Evolutionary conservation across 2,329 filamentous ascomycete genomes (phyloP).

Genomic region (Talaromyces sp.): DNA sequence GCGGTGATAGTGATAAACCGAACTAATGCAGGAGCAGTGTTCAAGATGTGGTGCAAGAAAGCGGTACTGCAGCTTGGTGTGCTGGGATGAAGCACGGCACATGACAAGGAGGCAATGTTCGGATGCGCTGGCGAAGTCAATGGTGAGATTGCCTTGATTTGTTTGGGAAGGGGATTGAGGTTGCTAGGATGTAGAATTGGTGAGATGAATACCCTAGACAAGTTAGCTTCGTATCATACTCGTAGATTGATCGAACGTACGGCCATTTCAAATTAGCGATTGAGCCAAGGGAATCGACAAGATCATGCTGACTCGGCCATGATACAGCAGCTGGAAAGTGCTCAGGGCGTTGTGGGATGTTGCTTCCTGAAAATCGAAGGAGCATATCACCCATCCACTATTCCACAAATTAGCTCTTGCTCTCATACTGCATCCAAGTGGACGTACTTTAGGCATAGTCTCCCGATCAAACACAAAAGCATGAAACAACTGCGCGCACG

Average conservation of each 20-base stretch:
- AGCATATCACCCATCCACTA: slow-evolving; percentile 63
- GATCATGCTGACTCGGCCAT: slow-evolving; percentile 73
- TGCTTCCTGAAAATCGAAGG: slow-evolving; percentile 67
- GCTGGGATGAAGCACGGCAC: slow-evolving; percentile 80
- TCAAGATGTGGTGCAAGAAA: slow-evolving; percentile 82
- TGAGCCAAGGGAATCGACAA: slow-evolving; percentile 75
- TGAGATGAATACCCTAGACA: slow-evolving; percentile 66
- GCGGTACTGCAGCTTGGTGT: slow-evolving; percentile 86
- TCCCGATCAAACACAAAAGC: slow-evolving; percentile 74
- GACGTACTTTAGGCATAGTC: slow-evolving; percentile 61
- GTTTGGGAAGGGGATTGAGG: slow-evolving; percentile 55
- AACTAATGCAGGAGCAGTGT: slow-evolving; percentile 72
- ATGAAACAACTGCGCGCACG: slow-evolving; percentile 72
- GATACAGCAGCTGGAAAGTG: slow-evolving; percentile 62
- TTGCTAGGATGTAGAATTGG: slow-evolving; percentile 80
- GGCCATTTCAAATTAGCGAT: slow-evolving; percentile 84
- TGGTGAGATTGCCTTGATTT: slow-evolving; percentile 66
- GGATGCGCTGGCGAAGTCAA: slow-evolving; percentile 84
- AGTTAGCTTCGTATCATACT: not conserved
- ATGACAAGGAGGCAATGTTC: slow-evolving; percentile 78
- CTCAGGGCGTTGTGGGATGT: slow-evolving; percentile 69
- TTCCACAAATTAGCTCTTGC: not conserved
- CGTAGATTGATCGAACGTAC: slow-evolving; percentile 46
- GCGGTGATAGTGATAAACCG: slow-evolving; percentile 70
- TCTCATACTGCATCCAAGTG: not conserved